Percentiles rank a stretch among this genome's conserved stretches.
These are phyloP conservation scores for Populus euphratica DNA, from an alignment of 345 rosid species.

Conservation along the genomic window DNA sequence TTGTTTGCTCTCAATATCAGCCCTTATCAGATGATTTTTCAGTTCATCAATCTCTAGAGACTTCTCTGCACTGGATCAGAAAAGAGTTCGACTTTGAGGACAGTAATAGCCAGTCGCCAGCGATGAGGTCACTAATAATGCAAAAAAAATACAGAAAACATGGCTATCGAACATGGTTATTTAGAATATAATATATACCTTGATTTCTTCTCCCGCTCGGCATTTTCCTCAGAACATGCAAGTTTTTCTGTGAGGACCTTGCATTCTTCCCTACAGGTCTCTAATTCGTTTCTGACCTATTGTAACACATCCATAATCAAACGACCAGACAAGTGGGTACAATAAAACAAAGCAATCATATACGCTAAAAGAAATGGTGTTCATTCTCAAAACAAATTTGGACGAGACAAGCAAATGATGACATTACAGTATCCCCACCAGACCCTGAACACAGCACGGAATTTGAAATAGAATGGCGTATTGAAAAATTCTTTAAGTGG, in stretches of 20 bases:
- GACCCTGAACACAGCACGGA: neutral
- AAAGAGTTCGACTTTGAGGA: neutral
- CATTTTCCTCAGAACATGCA: slow-evolving; percentile 38
- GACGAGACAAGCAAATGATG: neutral
- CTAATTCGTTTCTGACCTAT: slow-evolving; percentile 57
- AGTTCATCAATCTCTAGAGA: slow-evolving; percentile 54
- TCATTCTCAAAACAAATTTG: too few species aligned
- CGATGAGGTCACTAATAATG: neutral
- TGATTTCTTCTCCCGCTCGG: slow-evolving; percentile 42
- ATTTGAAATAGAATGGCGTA: neutral
- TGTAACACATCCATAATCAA: slow-evolving; percentile 7
- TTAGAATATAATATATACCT: slow-evolving; percentile 46
- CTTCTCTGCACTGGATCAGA: slow-evolving; percentile 49
- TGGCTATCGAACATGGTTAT: too few species aligned
- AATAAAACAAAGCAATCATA: too few species aligned
- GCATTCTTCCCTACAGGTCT: slow-evolving; percentile 56
- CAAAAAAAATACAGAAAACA: neutral
- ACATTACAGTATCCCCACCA: neutral
- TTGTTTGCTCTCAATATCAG: slow-evolving; percentile 34
- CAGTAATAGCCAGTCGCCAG: neutral
- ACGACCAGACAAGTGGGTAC: neutral
- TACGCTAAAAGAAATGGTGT: too few species aligned
- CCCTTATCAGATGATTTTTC: slow-evolving; percentile 36
- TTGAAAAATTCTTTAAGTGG: neutral
- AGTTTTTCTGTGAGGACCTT: slow-evolving; percentile 43